A percentile compares a stretch with the other conserved stretches of the same genome.
These are phyloP conservation scores for Fraxinus cuspidata DNA, from an alignment of 257 asterid species.

Conservation along the genomic window DNA sequence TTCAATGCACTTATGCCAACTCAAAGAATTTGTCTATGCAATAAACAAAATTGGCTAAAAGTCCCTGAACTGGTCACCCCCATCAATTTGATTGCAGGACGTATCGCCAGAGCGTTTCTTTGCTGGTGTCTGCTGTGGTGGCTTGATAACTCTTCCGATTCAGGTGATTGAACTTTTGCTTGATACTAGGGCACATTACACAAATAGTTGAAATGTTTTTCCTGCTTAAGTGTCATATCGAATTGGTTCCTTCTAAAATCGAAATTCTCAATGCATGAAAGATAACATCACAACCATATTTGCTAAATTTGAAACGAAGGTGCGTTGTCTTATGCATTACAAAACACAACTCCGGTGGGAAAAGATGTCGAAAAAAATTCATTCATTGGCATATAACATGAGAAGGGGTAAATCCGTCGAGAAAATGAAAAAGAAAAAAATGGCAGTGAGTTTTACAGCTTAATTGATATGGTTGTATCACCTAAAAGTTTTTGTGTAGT, in stretches of 20 bases:
- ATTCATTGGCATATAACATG: not conserved
- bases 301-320: not conserved
- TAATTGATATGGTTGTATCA: not conserved
- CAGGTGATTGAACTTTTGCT: conserved; percentile 49
- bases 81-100: conserved; percentile 47
- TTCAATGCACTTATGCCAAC: not conserved
- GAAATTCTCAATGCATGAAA: not conserved
- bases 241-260: not conserved
- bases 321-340: not conserved
- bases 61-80: conserved; percentile 15
- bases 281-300: conserved; percentile 1
- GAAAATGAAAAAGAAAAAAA: not conserved
- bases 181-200: not conserved
- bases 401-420: not conserved
- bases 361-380: not conserved
- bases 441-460: not conserved
- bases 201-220: conserved; percentile 7
- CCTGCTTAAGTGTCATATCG: not conserved
- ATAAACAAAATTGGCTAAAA: conserved; percentile 1
- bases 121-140: conserved; percentile 94
- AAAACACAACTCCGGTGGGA: not conserved
- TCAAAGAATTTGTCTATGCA: conserved; percentile 1
- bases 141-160: conserved; percentile 73
- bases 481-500: not conserved
- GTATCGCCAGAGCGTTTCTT: conserved; percentile 82